Conservation (phyloP, 352 stramenopile species). For the Globisporangium sylvaticum region DNA sequence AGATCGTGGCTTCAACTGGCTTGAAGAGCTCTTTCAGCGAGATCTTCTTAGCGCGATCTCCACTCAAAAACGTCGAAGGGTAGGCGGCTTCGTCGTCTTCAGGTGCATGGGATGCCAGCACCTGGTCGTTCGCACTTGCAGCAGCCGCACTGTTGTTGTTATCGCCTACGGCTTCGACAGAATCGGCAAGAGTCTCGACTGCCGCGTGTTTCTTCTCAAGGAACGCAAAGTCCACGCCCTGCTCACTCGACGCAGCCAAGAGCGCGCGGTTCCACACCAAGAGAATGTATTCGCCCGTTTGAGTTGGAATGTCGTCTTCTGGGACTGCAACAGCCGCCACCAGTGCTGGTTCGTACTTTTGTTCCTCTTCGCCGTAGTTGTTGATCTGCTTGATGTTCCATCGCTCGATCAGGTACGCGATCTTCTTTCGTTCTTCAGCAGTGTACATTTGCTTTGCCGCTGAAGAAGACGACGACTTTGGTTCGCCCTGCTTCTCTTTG, state of each 20-base stretch:
- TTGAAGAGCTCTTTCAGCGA: conserved; percentile 39
- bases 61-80: conserved; percentile 21
- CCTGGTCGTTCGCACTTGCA: background rate
- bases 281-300: conserved; percentile 20
- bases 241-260: conserved; percentile 16
- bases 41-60: conserved; percentile 29
- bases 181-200: background rate
- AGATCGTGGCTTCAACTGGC: conserved; percentile 39
- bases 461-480: background rate
- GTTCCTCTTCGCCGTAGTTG: background rate
- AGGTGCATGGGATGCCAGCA: conserved; percentile 18
- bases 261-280: conserved; percentile 33
- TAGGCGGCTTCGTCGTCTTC: conserved; percentile 28
- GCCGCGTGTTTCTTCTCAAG: conserved; percentile 24
- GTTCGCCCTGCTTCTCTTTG: conserved; percentile 11
- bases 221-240: conserved; percentile 37
- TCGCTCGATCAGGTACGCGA: conserved; percentile 23
- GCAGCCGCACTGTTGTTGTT: background rate
- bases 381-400: conserved; percentile 18
- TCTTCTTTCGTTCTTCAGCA: conserved; percentile 24
- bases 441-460: conserved; percentile 17
- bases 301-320: background rate
- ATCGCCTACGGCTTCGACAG: background rate
- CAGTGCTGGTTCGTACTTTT: background rate
- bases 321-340: background rate